Percentiles rank a stretch among this genome's conserved stretches.
Evolutionary conservation across 225 moss, liverwort and hornwort genomes (phyloP).

Genomic region (Physcomitrium patens): DNA sequence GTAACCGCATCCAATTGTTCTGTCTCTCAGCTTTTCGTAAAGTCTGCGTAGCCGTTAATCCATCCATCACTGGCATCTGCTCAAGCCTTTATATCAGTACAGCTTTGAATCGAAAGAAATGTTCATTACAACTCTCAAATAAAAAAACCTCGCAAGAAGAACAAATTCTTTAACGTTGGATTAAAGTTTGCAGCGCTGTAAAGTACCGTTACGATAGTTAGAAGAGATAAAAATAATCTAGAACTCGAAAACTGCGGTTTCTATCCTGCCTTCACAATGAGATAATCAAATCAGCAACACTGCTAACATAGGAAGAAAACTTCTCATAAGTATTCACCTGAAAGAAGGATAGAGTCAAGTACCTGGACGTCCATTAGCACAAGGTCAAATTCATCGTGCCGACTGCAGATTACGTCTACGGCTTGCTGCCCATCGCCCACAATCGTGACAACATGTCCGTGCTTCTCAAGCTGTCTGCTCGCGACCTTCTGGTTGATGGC

Average conservation of each 20-base stretch:
- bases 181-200: too few relatives aligned
- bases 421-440: slow-evolving; percentile 88
- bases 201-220: too few relatives aligned
- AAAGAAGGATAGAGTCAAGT: not conserved
- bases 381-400: slow-evolving; percentile 74
- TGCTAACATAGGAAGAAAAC: not conserved
- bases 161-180: too few relatives aligned
- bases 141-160: too few relatives aligned
- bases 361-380: slow-evolving; percentile 98
- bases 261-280: too few relatives aligned
- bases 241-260: too few relatives aligned
- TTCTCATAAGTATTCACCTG: not conserved
- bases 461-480: slow-evolving; percentile 74
- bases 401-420: slow-evolving; percentile 51
- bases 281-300: not conserved
- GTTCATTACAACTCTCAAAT: not conserved
- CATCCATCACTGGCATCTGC: slow-evolving; percentile 95
- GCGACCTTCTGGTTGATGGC: slow-evolving; percentile 89
- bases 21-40: slow-evolving; percentile 68
- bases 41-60: slow-evolving; percentile 64
- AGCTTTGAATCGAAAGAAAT: not conserved
- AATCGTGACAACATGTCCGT: slow-evolving; percentile 69
- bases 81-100: slow-evolving; percentile 1
- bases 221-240: too few relatives aligned
- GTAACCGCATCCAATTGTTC: slow-evolving; percentile 56